phyloP scores from a whole-genome alignment of 345 rosid genomes.

The Ceriops decandra region DNA sequence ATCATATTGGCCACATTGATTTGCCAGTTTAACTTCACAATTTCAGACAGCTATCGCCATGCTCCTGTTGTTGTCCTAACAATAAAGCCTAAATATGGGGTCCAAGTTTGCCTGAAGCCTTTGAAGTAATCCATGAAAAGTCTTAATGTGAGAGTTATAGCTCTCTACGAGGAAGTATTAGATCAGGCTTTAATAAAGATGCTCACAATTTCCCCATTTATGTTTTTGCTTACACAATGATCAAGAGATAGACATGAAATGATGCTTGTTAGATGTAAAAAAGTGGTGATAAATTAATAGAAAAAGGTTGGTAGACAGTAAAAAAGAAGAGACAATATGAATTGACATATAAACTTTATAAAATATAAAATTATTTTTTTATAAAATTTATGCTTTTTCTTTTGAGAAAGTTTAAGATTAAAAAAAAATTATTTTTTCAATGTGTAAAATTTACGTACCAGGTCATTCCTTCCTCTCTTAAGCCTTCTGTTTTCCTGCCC shows the following conservation, averaged over 20 bases:
- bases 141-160: background rate
- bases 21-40: slow-evolving; percentile 48
- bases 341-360: too few relatives aligned
- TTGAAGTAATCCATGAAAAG: slow-evolving; percentile 16
- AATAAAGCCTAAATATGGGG: slow-evolving; percentile 73
- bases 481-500: too few relatives aligned
- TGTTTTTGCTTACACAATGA: background rate
- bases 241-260: background rate
- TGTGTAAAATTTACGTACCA: too few relatives aligned
- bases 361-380: too few relatives aligned
- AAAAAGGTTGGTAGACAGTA: background rate
- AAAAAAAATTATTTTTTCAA: too few relatives aligned
- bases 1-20: slow-evolving; percentile 65
- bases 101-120: slow-evolving; percentile 56
- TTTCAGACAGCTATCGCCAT: slow-evolving; percentile 62
- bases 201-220: background rate
- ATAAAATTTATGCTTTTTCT: too few relatives aligned
- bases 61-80: slow-evolving; percentile 73
- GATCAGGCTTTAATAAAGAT: background rate
- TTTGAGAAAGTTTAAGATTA: too few relatives aligned
- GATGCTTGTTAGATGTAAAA: background rate
- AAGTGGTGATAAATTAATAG: background rate
- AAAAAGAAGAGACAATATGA: too few relatives aligned
- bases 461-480: too few relatives aligned
- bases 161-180: background rate